Percentiles rank a stretch among this genome's conserved stretches.
Evolutionary conservation across 2,329 filamentous ascomycete genomes (phyloP).

Genomic region (Venturia aucupariae): DNA sequence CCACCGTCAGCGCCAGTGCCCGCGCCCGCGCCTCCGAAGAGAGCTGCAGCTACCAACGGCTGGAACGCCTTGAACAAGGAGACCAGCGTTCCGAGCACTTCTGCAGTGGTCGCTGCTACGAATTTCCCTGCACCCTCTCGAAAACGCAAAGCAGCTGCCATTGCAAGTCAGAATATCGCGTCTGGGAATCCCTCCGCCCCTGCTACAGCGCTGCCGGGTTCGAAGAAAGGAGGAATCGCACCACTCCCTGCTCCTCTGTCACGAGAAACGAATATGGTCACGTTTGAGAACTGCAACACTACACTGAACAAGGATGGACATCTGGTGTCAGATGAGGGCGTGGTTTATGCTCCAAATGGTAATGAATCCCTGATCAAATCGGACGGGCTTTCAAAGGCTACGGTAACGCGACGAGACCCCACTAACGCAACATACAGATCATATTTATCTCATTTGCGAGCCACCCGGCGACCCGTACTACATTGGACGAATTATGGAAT

Average conservation of each 20-base stretch:
- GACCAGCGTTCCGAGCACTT: slow-evolving; percentile 47
- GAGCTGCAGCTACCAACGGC: slow-evolving; percentile 8
- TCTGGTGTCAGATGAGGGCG: slow-evolving; percentile 85
- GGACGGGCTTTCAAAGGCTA: not conserved
- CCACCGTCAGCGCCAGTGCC: not conserved
- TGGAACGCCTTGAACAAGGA: slow-evolving; percentile 24
- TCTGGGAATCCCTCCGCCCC: slow-evolving; percentile 20
- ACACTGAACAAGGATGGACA: slow-evolving; percentile 61
- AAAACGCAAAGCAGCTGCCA: slow-evolving; percentile 18
- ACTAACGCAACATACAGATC: slow-evolving; percentile 42
- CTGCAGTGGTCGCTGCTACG: slow-evolving; percentile 46
- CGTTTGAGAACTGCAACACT: slow-evolving; percentile 64
- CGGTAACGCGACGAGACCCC: not conserved
- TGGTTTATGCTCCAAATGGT: slow-evolving; percentile 77
- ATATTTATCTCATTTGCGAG: slow-evolving; percentile 95
- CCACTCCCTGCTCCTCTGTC: slow-evolving; percentile 17
- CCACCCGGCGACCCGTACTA: slow-evolving; percentile 98
- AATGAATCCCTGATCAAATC: slow-evolving; percentile 28
- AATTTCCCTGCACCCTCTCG: slow-evolving; percentile 42
- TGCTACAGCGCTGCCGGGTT: slow-evolving; percentile 14
- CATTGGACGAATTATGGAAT: slow-evolving; percentile 96
- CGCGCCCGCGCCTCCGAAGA: not conserved
- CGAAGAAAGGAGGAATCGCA: not conserved
- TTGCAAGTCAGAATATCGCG: slow-evolving; percentile 14
- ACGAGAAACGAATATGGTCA: slow-evolving; percentile 77